Conservation (phyloP, 2,329 filamentous ascomycete species). For the Metarhizium humberi region DNA sequence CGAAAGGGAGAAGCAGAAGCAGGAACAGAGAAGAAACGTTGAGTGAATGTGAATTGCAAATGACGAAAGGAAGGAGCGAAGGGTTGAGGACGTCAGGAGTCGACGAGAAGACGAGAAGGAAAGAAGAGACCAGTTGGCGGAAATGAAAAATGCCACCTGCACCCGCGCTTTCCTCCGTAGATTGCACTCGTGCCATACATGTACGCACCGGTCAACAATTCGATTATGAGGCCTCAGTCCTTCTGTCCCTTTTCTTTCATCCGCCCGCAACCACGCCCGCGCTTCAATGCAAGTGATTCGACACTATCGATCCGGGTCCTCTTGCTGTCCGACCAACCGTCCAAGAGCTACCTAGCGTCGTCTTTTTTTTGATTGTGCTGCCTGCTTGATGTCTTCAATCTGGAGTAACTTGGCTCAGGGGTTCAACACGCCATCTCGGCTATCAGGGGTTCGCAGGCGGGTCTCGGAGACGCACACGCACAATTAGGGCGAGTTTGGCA, state of each 20-base stretch:
- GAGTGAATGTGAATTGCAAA: neutral
- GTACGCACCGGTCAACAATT: neutral
- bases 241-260: neutral
- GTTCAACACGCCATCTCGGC: neutral
- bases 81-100: neutral
- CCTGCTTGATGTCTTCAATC: neutral
- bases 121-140: neutral
- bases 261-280: neutral
- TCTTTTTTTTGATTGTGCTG: neutral
- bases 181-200: too few species aligned
- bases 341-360: neutral
- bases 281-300: neutral
- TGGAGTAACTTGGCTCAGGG: neutral
- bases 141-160: too few species aligned
- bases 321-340: slow-evolving; percentile 2
- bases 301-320: neutral
- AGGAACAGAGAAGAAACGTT: neutral
- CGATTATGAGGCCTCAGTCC: neutral
- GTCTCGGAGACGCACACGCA: neutral
- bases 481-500: neutral
- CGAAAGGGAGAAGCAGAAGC: neutral
- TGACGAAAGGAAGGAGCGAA: neutral
- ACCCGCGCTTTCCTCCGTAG: too few species aligned
- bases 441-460: neutral
- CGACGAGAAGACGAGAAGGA: neutral